A percentile compares a stretch with the other conserved stretches of the same genome.
These are phyloP conservation scores for Drechmeria coniospora DNA, from an alignment of 2,329 filamentous ascomycete genomes.

Conservation along the genomic window DNA sequence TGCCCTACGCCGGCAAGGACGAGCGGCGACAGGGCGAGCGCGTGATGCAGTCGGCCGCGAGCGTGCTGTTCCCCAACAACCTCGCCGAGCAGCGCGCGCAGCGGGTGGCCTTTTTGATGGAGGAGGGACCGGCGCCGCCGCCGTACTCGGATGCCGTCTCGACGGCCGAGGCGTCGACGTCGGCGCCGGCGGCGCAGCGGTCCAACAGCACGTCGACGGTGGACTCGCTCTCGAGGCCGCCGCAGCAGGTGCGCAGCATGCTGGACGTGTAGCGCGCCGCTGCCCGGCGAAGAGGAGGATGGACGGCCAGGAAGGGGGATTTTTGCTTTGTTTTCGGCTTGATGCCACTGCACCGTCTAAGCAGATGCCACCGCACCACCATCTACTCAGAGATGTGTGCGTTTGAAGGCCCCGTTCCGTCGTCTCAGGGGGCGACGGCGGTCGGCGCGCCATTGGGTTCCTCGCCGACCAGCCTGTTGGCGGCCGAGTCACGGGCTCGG, in stretches of 20 bases:
- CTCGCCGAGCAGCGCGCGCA: slow-evolving; percentile 16
- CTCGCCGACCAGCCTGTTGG: no score
- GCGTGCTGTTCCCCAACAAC: slow-evolving; percentile 32
- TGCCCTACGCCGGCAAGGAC: slow-evolving; percentile 24
- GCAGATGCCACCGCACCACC: no score
- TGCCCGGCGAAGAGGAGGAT: no score
- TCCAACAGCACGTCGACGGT: slow-evolving; percentile 30
- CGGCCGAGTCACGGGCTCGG: no score
- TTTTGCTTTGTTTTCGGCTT: no score
- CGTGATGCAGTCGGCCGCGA: slow-evolving; percentile 25
- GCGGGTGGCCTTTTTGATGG: slow-evolving; percentile 22
- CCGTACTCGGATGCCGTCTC: slow-evolving; percentile 17
- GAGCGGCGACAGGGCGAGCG: slow-evolving; percentile 29
- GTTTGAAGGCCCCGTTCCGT: no score
- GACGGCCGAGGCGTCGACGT: slow-evolving; percentile 10
- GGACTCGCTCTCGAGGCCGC: slow-evolving; percentile 29
- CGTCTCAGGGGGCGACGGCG: no score
- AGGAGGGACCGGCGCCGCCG: slow-evolving; percentile 27
- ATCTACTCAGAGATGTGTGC: no score
- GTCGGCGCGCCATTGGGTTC: no score
- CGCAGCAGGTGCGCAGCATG: slow-evolving; percentile 44
- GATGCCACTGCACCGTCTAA: no score
- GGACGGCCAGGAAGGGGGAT: no score
- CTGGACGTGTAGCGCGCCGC: slow-evolving; percentile 29
- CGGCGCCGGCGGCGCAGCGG: slow-evolving; percentile 18